A percentile compares a stretch with the other conserved stretches of the same genome.
Evolutionary conservation across 163 green algal species (phyloP).

Genomic region (Scenedesmus sp.): DNA sequence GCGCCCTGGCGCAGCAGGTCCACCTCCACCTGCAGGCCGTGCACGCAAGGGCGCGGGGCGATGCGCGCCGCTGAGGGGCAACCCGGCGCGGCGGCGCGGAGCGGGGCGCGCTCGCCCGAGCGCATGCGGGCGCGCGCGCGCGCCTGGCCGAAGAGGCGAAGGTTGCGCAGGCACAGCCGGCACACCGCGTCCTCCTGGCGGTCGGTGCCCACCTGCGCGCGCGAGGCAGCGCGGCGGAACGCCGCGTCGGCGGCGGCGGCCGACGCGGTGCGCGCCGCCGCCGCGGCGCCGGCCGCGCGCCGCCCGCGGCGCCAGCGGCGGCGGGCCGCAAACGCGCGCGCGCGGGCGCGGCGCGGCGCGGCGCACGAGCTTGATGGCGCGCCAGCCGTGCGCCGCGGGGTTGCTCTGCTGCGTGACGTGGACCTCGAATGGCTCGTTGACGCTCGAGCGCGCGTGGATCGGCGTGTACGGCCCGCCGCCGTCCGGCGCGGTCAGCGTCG

Average conservation of each 20-base stretch:
- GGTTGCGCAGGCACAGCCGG: conserved; percentile 47
- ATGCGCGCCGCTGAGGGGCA: no score
- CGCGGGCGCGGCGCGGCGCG: no score
- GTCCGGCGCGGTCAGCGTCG: conserved; percentile 18
- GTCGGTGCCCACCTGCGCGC: conserved; percentile 42
- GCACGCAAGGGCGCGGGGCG: no score
- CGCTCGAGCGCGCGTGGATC: conserved; percentile 11
- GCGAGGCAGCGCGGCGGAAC: no score
- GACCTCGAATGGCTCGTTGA: conserved; percentile 38
- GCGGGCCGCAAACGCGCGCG: no score
- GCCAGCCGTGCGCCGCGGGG: conserved; percentile 6
- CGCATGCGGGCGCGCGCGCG: no score
- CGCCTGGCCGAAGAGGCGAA: conserved; percentile 36
- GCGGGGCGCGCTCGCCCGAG: no score
- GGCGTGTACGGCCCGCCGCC: conserved; percentile 9
- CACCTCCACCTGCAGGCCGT: conserved; percentile 5
- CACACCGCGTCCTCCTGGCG: conserved; percentile 51
- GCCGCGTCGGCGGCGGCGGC: no score
- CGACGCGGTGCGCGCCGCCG: no score
- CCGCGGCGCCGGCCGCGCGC: no score
- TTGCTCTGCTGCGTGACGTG: not conserved
- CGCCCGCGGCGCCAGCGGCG: no score
- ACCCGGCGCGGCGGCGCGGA: no score
- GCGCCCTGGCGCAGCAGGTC: conserved; percentile 32
- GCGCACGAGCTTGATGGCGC: conserved; percentile 26